These are phyloP conservation scores for Aotearoamyces nothofagi DNA, from an alignment of 2,329 filamentous ascomycete genomes.

Conservation along the genomic window DNA sequence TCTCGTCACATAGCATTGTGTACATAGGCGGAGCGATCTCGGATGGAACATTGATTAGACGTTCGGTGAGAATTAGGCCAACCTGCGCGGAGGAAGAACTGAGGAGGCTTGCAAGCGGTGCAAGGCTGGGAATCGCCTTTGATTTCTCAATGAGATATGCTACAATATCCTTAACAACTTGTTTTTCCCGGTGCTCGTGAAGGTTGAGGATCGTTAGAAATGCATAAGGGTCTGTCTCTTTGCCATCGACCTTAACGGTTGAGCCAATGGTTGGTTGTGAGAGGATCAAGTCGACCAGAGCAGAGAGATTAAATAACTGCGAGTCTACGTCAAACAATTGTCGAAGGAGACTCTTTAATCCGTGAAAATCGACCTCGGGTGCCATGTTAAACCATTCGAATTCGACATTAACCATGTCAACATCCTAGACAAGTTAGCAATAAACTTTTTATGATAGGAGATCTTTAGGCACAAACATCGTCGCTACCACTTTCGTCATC, in stretches of 20 bases:
- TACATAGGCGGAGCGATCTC: slow-evolving; percentile 91
- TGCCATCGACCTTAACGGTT: slow-evolving; percentile 93
- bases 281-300: slow-evolving; percentile 71
- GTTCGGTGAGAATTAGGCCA: slow-evolving; percentile 79
- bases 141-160: slow-evolving; percentile 50
- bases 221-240: slow-evolving; percentile 82
- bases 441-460: slow-evolving; percentile 3
- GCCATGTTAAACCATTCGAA: slow-evolving; percentile 99
- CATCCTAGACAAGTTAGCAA: slow-evolving; percentile 40
- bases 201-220: slow-evolving; percentile 82
- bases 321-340: slow-evolving; percentile 88
- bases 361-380: slow-evolving; percentile 82
- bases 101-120: slow-evolving; percentile 42
- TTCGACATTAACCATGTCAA: slow-evolving; percentile 85
- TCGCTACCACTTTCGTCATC: slow-evolving; percentile 16
- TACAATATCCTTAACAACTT: slow-evolving; percentile 54
- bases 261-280: slow-evolving; percentile 80
- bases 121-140: slow-evolving; percentile 34
- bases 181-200: slow-evolving; percentile 60
- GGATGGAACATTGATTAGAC: slow-evolving; percentile 91
- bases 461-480: slow-evolving; percentile 8
- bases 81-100: slow-evolving; percentile 42
- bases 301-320: slow-evolving; percentile 74
- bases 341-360: slow-evolving; percentile 74
- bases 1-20: slow-evolving; percentile 83